Conservation (phyloP, 164 flowering plant species). For the Cinnamomum micranthum region DNA sequence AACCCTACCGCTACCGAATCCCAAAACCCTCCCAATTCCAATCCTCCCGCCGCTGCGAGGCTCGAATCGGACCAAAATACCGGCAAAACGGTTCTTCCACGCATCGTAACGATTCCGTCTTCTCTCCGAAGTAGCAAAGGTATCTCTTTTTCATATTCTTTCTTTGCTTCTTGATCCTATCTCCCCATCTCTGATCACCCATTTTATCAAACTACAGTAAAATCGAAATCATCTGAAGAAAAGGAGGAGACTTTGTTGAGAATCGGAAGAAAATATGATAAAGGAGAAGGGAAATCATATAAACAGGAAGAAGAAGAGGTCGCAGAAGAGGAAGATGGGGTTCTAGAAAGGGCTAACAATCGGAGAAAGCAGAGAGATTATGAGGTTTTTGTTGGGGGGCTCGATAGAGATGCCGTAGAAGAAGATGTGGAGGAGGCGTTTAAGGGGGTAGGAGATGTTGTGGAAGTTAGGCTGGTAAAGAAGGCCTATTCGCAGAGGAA, state of each 20-base stretch:
- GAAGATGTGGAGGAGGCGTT: conserved; percentile 22
- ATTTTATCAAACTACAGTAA: not conserved
- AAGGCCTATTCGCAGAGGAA: conserved; percentile 12
- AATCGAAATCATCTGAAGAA: not conserved
- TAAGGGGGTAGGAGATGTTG: conserved; percentile 18
- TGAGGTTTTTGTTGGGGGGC: conserved; percentile 26
- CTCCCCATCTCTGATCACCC: not conserved
- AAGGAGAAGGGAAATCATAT: conserved; percentile 3
- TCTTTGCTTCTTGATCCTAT: not conserved
- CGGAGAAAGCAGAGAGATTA: conserved; percentile 20
- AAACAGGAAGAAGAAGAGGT: conserved; percentile 13
- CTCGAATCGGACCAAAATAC: not conserved
- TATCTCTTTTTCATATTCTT: not conserved
- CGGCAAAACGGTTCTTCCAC: conserved; percentile 3
- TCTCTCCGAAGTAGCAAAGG: conserved; percentile 1
- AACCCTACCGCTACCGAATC: not conserved
- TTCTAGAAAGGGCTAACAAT: not conserved
- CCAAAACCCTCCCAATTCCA: conserved; percentile 6
- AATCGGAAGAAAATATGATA: not conserved
- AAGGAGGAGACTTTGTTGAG: not conserved
- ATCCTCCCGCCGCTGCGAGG: not conserved
- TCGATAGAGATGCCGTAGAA: conserved; percentile 24
- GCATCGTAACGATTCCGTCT: too few species aligned
- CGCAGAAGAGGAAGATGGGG: not conserved
- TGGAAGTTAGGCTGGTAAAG: conserved; percentile 24